A percentile compares a stretch with the other conserved stretches of the same genome.
Evolutionary conservation across 495 filamentous ascomycete genomes (phyloP).

Genomic region (Melanomma pulvis-pyrius): DNA sequence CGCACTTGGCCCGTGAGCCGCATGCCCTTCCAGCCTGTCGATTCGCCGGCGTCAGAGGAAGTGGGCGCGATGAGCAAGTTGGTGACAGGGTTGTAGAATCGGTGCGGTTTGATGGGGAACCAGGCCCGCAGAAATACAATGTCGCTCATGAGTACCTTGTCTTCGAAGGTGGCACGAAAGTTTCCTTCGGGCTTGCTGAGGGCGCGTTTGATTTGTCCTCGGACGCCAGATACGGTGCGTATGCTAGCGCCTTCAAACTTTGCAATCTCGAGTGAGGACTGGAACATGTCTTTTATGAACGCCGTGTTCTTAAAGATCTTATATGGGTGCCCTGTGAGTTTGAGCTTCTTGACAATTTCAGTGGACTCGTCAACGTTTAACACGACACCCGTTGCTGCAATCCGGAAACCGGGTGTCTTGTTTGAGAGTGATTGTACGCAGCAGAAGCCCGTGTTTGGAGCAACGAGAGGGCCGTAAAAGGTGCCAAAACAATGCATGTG

Average conservation of each 20-base stretch:
- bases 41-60: constrained; percentile 46
- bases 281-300: constrained; percentile 99
- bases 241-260: constrained; percentile 97
- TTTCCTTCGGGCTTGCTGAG: constrained; percentile 88
- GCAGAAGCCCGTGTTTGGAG: constrained; percentile 93
- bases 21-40: constrained; percentile 76
- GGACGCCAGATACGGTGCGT: constrained; percentile 90
- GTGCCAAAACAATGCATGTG: constrained; percentile 98
- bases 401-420: constrained; percentile 85
- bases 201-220: constrained; percentile 95
- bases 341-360: constrained; percentile 99
- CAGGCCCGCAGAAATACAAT: constrained; percentile 94
- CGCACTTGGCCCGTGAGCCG: constrained; percentile 93
- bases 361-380: constrained; percentile 88
- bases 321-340: constrained; percentile 85
- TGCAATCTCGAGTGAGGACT: constrained; percentile 83
- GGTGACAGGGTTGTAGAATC: constrained; percentile 95
- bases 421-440: constrained; percentile 90
- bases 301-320: constrained; percentile 99
- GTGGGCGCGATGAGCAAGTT: constrained; percentile 69
- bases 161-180: constrained; percentile 96
- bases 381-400: constrained; percentile 91
- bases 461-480: constrained; percentile 91
- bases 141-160: constrained; percentile 95
- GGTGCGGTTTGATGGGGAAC: constrained; percentile 92